Evolutionary conservation across 179 eudicot genomes (phyloP).

Genomic region (Silene coronaria): DNA sequence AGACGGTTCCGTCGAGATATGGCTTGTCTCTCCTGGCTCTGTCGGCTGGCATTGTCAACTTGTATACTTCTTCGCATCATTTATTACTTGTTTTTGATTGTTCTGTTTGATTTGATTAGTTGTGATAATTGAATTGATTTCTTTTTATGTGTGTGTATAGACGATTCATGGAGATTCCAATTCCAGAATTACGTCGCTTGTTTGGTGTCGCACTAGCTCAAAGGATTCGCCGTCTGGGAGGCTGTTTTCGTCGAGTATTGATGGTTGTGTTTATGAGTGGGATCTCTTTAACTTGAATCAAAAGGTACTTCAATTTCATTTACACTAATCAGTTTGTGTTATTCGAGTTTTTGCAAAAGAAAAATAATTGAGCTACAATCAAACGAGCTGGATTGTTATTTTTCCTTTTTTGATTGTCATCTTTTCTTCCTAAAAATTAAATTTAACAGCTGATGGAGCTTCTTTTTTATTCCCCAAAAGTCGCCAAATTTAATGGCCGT

Average conservation of each 20-base stretch:
- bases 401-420: neutral
- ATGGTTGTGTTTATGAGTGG: constrained; percentile 92
- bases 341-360: too few species aligned
- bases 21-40: constrained; percentile 98
- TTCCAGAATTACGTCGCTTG: constrained; percentile 67
- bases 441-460: too few species aligned
- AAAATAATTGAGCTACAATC: too few species aligned
- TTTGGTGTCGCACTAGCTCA: constrained; percentile 60
- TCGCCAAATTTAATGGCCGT: too few species aligned
- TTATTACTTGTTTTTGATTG: neutral
- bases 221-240: constrained; percentile 39
- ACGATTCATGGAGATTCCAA: constrained; percentile 63
- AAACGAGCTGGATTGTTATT: neutral
- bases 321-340: neutral
- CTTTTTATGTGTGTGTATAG: constrained; percentile 25
- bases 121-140: constrained; percentile 1
- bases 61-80: constrained; percentile 30
- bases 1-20: constrained; percentile 88
- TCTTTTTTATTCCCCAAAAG: too few species aligned
- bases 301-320: constrained; percentile 41
- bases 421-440: too few species aligned
- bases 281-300: constrained; percentile 64
- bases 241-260: constrained; percentile 80
- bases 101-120: neutral
- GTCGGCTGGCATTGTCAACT: constrained; percentile 99